phyloP scores from a whole-genome alignment of 768 basidiomycete species.

The Amyloporia xantha region DNA sequence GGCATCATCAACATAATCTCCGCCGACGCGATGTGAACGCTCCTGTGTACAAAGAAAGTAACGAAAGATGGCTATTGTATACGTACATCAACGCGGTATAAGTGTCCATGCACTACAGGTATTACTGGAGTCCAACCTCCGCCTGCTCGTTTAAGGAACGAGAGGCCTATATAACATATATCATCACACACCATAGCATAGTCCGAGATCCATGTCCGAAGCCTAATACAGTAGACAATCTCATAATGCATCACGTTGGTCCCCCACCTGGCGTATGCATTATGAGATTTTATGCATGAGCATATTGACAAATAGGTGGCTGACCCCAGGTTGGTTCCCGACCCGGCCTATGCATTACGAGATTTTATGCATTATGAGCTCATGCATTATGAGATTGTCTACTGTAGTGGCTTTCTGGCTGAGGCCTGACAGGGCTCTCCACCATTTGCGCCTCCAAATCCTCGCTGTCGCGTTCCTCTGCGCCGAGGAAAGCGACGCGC shows the following conservation, averaged over 20 bases:
- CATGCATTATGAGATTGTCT: too few relatives aligned
- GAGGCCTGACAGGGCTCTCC: slow-evolving; percentile 6
- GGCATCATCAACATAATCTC: neutral
- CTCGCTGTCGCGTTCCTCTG: slow-evolving; percentile 19
- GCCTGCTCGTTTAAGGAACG: neutral
- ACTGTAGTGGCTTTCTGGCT: slow-evolving; percentile 11
- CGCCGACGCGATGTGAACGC: neutral
- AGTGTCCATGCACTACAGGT: slow-evolving; percentile 1
- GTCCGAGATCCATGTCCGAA: slow-evolving; percentile 1
- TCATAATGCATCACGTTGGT: too few relatives aligned
- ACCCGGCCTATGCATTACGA: too few relatives aligned
- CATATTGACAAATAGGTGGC: too few relatives aligned
- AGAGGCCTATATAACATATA: slow-evolving; percentile 1
- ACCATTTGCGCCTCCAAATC: slow-evolving; percentile 18
- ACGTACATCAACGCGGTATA: slow-evolving; percentile 1
- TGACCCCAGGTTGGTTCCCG: neutral
- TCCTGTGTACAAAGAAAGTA: neutral
- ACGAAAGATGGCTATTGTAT: neutral
- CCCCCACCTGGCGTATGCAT: too few relatives aligned
- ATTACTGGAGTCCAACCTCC: slow-evolving; percentile 6
- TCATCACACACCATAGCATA: slow-evolving; percentile 2
- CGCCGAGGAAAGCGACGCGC: slow-evolving; percentile 44
- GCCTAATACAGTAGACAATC: too few relatives aligned
- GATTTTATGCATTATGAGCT: too few relatives aligned
- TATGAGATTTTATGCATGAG: too few relatives aligned